A percentile compares a stretch with the other conserved stretches of the same genome.
Conservation (phyloP, 768 basidiomycete species). For the Tulasnella calospora region DNA sequence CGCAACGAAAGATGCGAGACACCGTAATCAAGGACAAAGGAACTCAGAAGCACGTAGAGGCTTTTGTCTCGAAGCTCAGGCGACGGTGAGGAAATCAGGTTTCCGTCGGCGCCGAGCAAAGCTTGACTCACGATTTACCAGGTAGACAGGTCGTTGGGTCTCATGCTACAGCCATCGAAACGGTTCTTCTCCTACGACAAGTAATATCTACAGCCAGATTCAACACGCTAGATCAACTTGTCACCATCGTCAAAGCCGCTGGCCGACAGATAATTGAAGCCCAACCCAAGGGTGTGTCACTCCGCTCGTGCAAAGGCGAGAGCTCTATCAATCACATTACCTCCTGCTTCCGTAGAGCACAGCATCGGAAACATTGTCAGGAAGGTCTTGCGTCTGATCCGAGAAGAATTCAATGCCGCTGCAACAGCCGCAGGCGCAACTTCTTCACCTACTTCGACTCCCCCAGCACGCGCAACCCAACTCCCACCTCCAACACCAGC, state of each 20-base stretch:
- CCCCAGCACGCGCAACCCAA: neutral
- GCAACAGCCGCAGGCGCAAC: conserved; percentile 42
- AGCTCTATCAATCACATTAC: neutral
- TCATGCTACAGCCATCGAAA: conserved; percentile 81
- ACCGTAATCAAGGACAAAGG: conserved; percentile 28
- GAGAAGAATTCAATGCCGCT: conserved; percentile 90
- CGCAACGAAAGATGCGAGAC: conserved; percentile 1
- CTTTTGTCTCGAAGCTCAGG: conserved; percentile 32
- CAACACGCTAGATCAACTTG: conserved; percentile 77
- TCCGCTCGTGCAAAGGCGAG: neutral
- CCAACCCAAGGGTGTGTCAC: conserved; percentile 79
- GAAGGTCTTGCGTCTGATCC: conserved; percentile 86
- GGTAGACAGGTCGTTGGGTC: conserved; percentile 87
- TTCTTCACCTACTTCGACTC: conserved; percentile 33
- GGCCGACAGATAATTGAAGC: conserved; percentile 81
- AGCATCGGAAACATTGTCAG: conserved; percentile 93
- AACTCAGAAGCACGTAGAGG: conserved; percentile 31
- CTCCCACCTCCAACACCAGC: conserved; percentile 28
- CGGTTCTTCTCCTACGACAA: conserved; percentile 78
- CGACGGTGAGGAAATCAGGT: conserved; percentile 30
- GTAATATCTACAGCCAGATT: conserved; percentile 85
- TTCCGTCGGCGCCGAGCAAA: neutral
- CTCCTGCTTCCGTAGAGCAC: conserved; percentile 57
- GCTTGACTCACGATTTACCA: neutral
- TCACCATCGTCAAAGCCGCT: conserved; percentile 69